Percentiles rank a stretch among this genome's conserved stretches.
phyloP scores from a whole-genome alignment of 208 protist species.

The Trypanosoma conorhini region DNA sequence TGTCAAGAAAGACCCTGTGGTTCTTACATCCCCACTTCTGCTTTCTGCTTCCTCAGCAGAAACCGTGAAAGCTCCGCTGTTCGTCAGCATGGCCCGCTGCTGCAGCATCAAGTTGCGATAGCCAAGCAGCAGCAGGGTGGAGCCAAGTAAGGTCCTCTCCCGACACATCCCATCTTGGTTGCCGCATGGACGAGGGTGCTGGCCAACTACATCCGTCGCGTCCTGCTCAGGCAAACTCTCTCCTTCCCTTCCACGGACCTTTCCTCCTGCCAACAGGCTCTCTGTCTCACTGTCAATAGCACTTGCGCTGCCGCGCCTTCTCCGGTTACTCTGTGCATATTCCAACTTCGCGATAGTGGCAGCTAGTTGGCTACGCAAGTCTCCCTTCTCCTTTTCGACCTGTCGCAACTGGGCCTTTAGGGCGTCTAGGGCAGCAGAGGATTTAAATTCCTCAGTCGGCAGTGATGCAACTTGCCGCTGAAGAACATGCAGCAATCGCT shows the following conservation, averaged over 20 bases:
- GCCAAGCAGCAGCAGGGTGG: conserved; percentile 51
- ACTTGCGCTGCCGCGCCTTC: background rate
- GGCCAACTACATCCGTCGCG: background rate
- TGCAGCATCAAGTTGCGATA: conserved; percentile 70
- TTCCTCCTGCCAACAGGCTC: conserved; percentile 20
- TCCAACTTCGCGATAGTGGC: conserved; percentile 35
- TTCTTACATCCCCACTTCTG: background rate
- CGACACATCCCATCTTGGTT: background rate
- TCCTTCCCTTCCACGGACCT: background rate
- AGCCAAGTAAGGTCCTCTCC: conserved; percentile 37
- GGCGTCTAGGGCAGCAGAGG: conserved; percentile 34
- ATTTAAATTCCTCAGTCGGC: conserved; percentile 27
- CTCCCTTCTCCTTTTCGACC: conserved; percentile 60
- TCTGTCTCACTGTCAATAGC: conserved; percentile 17
- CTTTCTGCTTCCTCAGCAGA: background rate
- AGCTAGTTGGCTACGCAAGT: conserved; percentile 46
- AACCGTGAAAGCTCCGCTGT: background rate
- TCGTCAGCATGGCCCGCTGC: conserved; percentile 56
- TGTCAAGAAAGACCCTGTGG: conserved; percentile 49
- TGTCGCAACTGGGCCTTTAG: conserved; percentile 60
- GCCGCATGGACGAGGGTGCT: background rate
- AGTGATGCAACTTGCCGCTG: conserved; percentile 58
- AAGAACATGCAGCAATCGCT: conserved; percentile 54
- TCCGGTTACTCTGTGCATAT: conserved; percentile 11
- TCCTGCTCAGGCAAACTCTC: background rate